phyloP scores from a whole-genome alignment of 768 basidiomycete genomes.

The Pleurotus platypus region DNA sequence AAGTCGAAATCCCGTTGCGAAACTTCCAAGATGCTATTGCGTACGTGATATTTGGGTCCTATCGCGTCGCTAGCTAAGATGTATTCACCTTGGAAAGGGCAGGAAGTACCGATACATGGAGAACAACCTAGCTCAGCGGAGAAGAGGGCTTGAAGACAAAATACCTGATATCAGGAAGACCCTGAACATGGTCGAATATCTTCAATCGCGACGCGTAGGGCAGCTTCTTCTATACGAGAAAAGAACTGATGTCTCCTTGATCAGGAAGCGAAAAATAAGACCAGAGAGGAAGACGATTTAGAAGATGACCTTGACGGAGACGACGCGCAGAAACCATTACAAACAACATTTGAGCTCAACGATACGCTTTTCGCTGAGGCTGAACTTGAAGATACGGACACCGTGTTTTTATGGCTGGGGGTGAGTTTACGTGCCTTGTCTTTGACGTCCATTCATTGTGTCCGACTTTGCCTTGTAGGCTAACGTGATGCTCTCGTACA shows the following conservation, averaged over 20 bases:
- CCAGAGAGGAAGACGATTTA: constrained; percentile 43
- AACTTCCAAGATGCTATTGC: constrained; percentile 90
- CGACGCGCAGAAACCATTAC: constrained; percentile 49
- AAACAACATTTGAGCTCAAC: constrained; percentile 90
- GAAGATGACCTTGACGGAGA: constrained; percentile 53
- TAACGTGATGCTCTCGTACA: constrained; percentile 97
- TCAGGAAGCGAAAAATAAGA: constrained; percentile 60
- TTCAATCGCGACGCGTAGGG: constrained; percentile 69
- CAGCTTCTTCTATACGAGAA: not conserved
- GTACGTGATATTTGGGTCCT: constrained; percentile 47
- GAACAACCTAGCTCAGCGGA: constrained; percentile 71
- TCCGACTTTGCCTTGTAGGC: constrained; percentile 49
- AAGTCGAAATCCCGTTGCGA: constrained; percentile 74
- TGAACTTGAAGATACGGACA: constrained; percentile 79
- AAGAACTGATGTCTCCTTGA: constrained; percentile 5
- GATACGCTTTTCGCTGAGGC: constrained; percentile 95
- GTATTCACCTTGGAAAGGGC: constrained; percentile 33
- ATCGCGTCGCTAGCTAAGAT: constrained; percentile 14
- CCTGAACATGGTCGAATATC: constrained; percentile 80
- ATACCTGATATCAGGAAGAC: constrained; percentile 96
- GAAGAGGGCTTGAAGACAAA: constrained; percentile 83
- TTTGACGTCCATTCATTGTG: too few species aligned
- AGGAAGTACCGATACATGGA: constrained; percentile 99
- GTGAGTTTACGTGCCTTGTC: constrained; percentile 41
- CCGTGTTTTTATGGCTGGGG: constrained; percentile 94